Conservation (phyloP, 495 filamentous ascomycete species). For the Penicillium atrosanguineum region DNA sequence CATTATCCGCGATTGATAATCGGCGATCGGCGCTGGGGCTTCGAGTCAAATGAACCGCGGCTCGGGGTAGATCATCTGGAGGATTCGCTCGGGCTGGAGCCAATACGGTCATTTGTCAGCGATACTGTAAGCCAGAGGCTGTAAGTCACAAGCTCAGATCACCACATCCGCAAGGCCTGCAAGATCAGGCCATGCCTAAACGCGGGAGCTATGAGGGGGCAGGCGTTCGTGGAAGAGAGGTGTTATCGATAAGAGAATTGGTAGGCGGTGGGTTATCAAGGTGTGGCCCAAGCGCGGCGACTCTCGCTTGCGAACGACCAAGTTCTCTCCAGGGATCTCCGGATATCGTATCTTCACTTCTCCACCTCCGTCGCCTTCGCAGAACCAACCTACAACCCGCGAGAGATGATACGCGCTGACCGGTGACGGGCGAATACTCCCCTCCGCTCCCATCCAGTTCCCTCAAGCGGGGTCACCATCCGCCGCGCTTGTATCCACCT, state of each 20-base stretch:
- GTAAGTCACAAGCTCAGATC: not conserved
- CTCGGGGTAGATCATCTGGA: conserved; percentile 75
- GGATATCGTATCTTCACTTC: conserved; percentile 11
- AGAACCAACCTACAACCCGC: not conserved
- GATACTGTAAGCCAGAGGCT: not conserved
- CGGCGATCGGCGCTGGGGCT: conserved; percentile 74
- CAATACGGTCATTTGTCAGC: conserved; percentile 86
- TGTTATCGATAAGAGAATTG: conserved; percentile 16
- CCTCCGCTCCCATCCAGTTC: conserved; percentile 8
- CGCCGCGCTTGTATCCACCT: conserved; percentile 17
- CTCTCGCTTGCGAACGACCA: conserved; percentile 35
- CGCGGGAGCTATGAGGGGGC: conserved; percentile 11
- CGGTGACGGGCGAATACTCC: conserved; percentile 25
- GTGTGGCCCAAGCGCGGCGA: conserved; percentile 42
- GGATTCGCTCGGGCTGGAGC: conserved; percentile 81
- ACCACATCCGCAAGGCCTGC: conserved; percentile 20
- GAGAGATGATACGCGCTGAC: conserved; percentile 15
- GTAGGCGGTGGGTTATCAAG: conserved; percentile 36
- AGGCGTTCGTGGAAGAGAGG: not conserved
- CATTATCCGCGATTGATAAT: conserved; percentile 88
- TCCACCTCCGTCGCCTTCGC: conserved; percentile 1
- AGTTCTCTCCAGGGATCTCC: conserved; percentile 26
- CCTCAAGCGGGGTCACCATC: conserved; percentile 25
- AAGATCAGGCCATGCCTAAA: conserved; percentile 18
- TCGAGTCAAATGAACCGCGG: conserved; percentile 86